Evolutionary conservation across 306 rosid genomes (phyloP).

Genomic region (Prunus mira): DNA sequence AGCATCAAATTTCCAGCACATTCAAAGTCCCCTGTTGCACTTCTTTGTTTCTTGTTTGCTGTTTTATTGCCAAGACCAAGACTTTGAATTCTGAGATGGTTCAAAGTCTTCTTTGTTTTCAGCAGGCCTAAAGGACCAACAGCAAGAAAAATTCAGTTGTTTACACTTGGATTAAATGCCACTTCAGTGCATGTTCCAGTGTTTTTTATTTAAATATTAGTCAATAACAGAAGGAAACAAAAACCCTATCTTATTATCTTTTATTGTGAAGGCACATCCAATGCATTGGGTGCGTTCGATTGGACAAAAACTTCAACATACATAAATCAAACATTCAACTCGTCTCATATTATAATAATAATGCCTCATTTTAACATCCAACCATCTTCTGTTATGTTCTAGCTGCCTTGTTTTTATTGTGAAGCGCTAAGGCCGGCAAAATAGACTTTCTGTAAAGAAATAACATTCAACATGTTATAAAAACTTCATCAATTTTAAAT

Average conservation of each 20-base stretch:
- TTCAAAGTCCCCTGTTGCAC: not conserved
- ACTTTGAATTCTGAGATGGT: not conserved
- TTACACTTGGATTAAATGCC: too few species aligned
- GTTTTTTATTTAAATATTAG: too few species aligned
- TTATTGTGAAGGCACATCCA: not conserved
- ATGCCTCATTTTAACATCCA: not conserved
- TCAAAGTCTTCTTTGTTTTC: not conserved
- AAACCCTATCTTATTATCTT: not conserved
- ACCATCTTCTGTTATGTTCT: not conserved
- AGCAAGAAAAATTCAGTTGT: not conserved
- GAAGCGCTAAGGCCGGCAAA: not conserved
- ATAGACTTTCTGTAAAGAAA: not conserved
- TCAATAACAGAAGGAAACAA: not conserved
- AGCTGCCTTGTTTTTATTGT: not conserved
- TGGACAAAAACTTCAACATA: not conserved
- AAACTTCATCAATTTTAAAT: not conserved
- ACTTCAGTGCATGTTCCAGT: too few species aligned
- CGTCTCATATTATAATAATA: not conserved
- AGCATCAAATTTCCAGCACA: not conserved
- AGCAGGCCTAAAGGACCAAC: not conserved
- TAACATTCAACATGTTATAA: not conserved
- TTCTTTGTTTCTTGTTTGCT: not conserved
- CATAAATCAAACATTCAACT: not conserved
- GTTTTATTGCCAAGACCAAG: not conserved
- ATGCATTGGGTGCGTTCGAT: not conserved